Evolutionary conservation across 148 eudicot species (phyloP), one percentile per base, ranked within the genome.

Genomic region (Vaccinium vitisidaea): DNA sequence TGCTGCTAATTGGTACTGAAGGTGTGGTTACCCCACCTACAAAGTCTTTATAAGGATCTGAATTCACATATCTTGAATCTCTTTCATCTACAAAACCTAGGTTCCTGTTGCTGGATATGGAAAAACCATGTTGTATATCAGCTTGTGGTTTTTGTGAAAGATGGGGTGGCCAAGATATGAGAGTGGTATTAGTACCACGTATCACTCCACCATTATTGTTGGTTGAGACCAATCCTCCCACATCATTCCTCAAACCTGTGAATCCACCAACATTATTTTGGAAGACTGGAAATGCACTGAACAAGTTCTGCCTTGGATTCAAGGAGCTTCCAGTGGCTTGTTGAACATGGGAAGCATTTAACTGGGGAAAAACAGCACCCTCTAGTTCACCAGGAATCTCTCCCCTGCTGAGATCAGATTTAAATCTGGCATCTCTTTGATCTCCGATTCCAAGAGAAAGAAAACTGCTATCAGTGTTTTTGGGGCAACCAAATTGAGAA

Each of bases 401-500:
- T 75, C 70, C 73, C 53, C 59, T 80, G 63, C 70, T 75, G 75
- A 82, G 79, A 65, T 82, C 79, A 30, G 59, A 46, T 21, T 36
- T 83, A 39, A 83, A 46, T 82, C 77, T 80, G 55, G 71, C 23
- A 46, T 84, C 88, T 61, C 10, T 32, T 39, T 74, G 75, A 86
- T 85, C 70, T 82, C 86, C 90, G 8, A 67, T 80, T 48, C 90
- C 90, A 88, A 90, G 91, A 9, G 88, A 83, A 46, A 86, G 86
- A 80, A 88, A 90, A 80, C 74, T 86, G 13, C 87, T 87, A 87
- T 89, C 88, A 81, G 79, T 50, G 21, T 48, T 52, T 77, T 75
- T 80, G 56, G 59, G 70, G 82, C 79, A 77, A 67, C 83, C 11
- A 54, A 52, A 75, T 50, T 54, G 86, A 87, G 39, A 23, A 58